Percentiles rank a stretch among this genome's conserved stretches.
Conservation (phyloP, 2,329 filamentous ascomycete species). For the Helotiales sp. region DNA sequence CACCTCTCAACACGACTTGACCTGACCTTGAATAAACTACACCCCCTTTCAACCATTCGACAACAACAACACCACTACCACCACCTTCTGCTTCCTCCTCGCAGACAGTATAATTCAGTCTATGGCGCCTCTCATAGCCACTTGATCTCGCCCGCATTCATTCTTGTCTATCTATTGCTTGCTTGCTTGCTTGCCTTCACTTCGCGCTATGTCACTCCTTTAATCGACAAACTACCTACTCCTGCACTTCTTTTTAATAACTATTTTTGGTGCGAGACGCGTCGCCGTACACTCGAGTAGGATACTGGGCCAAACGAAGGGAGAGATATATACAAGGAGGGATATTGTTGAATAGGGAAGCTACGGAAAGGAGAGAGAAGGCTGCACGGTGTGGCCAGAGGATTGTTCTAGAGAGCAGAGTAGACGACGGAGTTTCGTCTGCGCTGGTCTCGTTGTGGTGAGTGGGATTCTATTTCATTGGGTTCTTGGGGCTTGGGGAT, state of each 20-base stretch:
- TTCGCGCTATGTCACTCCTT: slow-evolving; percentile 41
- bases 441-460: slow-evolving; percentile 58
- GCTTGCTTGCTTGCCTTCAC: slow-evolving; percentile 35
- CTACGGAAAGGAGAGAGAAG: not conserved
- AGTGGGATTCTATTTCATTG: slow-evolving; percentile 17
- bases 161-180: slow-evolving; percentile 29
- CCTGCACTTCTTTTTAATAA: slow-evolving; percentile 25
- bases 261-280: slow-evolving; percentile 30
- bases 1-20: not conserved
- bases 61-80: not conserved
- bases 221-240: slow-evolving; percentile 30
- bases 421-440: slow-evolving; percentile 65
- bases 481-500: not conserved
- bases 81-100: slow-evolving; percentile 11
- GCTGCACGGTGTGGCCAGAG: slow-evolving; percentile 11
- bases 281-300: slow-evolving; percentile 2
- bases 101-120: not conserved
- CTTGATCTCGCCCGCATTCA: slow-evolving; percentile 11
- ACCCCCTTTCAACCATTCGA: not conserved
- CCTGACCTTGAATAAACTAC: not conserved
- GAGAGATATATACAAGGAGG: slow-evolving; percentile 13
- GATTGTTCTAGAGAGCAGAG: slow-evolving; percentile 50
- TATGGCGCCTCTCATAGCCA: slow-evolving; percentile 3
- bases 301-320: not conserved
- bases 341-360: not conserved